phyloP scores from a whole-genome alignment of 2,329 filamentous ascomycete species.

The Sphaerulina vaccinii region DNA sequence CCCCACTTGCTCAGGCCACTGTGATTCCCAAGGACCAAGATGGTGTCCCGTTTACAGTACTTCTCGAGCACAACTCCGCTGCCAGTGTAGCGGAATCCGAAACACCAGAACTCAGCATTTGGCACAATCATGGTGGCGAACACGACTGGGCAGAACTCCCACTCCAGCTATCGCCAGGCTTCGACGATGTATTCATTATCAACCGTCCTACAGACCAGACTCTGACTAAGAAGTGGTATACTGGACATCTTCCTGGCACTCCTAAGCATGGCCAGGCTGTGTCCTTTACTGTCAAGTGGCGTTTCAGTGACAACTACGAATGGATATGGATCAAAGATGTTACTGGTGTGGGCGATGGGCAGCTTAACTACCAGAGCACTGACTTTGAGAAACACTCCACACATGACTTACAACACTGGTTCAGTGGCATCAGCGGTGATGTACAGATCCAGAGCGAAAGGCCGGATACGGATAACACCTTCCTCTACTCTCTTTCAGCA shows the following conservation, averaged over 20 bases:
- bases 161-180: conserved; percentile 47
- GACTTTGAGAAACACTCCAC: conserved; percentile 34
- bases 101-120: conserved; percentile 72
- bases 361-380: conserved; percentile 53
- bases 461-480: conserved; percentile 67
- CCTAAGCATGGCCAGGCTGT: conserved; percentile 50
- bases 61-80: conserved; percentile 41
- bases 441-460: conserved; percentile 55
- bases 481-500: conserved; percentile 67
- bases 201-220: conserved; percentile 20
- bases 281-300: conserved; percentile 71
- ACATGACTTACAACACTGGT: conserved; percentile 54
- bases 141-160: conserved; percentile 59
- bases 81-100: conserved; percentile 43
- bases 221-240: conserved; percentile 54
- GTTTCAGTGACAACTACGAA: conserved; percentile 49
- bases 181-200: conserved; percentile 31
- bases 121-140: conserved; percentile 63
- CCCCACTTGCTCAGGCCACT: conserved; percentile 74
- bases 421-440: conserved; percentile 57
- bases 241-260: conserved; percentile 45
- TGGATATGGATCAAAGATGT: conserved; percentile 74
- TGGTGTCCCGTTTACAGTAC: conserved; percentile 61
- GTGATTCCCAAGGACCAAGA: conserved; percentile 49
- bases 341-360: conserved; percentile 62